phyloP scores from a whole-genome alignment of 768 basidiomycete species.

The Suillus decipiens region DNA sequence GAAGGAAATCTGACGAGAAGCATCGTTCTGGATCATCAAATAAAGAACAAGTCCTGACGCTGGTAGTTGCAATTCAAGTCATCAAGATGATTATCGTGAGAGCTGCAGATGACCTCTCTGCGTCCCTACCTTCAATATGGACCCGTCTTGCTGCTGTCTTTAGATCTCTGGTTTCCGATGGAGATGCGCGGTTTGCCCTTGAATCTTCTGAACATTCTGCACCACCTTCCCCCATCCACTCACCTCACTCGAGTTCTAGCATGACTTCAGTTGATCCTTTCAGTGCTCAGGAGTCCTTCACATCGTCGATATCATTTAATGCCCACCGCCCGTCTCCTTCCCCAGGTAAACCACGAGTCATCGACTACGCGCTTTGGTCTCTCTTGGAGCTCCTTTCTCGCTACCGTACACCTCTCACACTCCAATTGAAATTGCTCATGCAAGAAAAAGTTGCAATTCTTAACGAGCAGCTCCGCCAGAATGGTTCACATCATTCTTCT shows the following conservation, averaged over 20 bases:
- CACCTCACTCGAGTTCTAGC: slow-evolving; percentile 45
- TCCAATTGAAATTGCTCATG: slow-evolving; percentile 67
- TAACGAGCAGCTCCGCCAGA: slow-evolving; percentile 48
- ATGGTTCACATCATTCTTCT: slow-evolving; percentile 33
- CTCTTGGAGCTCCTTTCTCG: slow-evolving; percentile 65
- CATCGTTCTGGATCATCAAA: slow-evolving; percentile 16
- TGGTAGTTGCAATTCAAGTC: slow-evolving; percentile 60
- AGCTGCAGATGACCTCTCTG: slow-evolving; percentile 60
- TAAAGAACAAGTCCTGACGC: slow-evolving; percentile 28
- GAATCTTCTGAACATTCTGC: slow-evolving; percentile 43
- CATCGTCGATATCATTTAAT: slow-evolving; percentile 6
- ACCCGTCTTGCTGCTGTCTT: slow-evolving; percentile 57
- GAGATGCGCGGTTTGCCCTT: slow-evolving; percentile 64
- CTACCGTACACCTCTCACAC: slow-evolving; percentile 59
- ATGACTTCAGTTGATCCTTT: slow-evolving; percentile 21
- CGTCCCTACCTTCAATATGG: slow-evolving; percentile 61
- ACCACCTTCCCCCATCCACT: slow-evolving; percentile 51
- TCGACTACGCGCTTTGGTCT: slow-evolving; percentile 78
- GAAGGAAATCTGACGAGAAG: slow-evolving; percentile 49
- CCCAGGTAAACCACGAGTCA: slow-evolving; percentile 49
- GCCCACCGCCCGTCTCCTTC: slow-evolving; percentile 17
- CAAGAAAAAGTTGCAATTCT: slow-evolving; percentile 62
- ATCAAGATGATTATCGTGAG: slow-evolving; percentile 68
- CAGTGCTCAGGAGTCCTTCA: slow-evolving; percentile 1
- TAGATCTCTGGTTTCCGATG: slow-evolving; percentile 51